Evolutionary conservation across 1,284 basidiomycete genomes (phyloP).

Genomic region (Ustilago hordei): DNA sequence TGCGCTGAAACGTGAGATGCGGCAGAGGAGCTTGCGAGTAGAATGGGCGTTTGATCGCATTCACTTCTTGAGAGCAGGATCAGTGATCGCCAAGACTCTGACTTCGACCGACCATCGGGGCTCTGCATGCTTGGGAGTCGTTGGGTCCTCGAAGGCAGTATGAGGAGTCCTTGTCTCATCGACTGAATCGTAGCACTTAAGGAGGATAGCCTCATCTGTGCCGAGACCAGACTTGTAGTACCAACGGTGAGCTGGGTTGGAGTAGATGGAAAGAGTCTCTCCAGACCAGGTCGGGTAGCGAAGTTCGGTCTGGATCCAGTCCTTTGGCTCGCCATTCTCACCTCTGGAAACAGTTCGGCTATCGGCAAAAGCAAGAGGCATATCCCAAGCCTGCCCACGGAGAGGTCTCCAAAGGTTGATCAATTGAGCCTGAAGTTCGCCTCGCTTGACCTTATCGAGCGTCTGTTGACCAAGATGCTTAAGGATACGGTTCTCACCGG

Average conservation of each 20-base stretch:
- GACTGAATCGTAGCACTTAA: constrained; percentile 75
- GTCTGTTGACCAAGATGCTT: constrained; percentile 58
- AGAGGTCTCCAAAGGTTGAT: constrained; percentile 82
- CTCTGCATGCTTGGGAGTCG: constrained; percentile 45
- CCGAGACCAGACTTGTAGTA: constrained; percentile 77
- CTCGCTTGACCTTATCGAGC: constrained; percentile 47
- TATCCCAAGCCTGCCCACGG: constrained; percentile 73
- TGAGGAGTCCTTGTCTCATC: constrained; percentile 57
- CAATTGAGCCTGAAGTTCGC: constrained; percentile 74
- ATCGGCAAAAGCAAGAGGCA: constrained; percentile 77
- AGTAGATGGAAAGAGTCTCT: constrained; percentile 71
- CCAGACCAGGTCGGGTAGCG: constrained; percentile 56
- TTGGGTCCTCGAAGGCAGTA: constrained; percentile 58
- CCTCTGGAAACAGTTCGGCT: constrained; percentile 72
- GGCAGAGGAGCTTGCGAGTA: neutral
- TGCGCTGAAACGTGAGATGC: neutral
- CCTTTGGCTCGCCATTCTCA: constrained; percentile 43
- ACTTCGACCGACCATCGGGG: constrained; percentile 60
- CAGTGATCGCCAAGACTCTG: constrained; percentile 54
- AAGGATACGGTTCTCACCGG: constrained; percentile 54
- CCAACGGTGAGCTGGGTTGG: constrained; percentile 75
- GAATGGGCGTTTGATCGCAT: no score
- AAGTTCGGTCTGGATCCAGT: constrained; percentile 52
- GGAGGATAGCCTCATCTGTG: constrained; percentile 76
- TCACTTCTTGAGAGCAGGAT: constrained; percentile 29